Evolutionary conservation across 2,329 filamentous ascomycete genomes (phyloP), one percentile per base, ranked within the genome.

Genomic region (Biscogniauxia sp.): DNA sequence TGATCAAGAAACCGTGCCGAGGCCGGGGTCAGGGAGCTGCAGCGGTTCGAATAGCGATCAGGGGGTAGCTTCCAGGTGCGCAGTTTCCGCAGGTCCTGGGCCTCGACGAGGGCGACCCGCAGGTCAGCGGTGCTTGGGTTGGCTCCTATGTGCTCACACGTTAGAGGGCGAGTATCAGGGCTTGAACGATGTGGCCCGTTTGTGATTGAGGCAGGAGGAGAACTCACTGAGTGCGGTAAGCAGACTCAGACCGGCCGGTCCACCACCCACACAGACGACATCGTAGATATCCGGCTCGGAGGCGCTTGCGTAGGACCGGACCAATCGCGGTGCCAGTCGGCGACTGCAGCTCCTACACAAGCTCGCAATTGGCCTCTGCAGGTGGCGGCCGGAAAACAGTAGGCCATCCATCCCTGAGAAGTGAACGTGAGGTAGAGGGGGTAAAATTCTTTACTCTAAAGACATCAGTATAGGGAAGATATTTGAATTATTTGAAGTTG

Each of bases 11-110:
- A 97, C 3, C 82, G 83, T n/a, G 92, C 89, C 0, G 93, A 97
- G 0, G 90, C 84, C 0, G 94, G 94, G 0, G 95, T 99, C 59
- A 99, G 83, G 55, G 94, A 98, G 79, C 92, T 97, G 79, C 94
- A 97, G 72, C 95, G 88, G 79, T 99, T 98, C 61, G 94, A 97
- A 79, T 89, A 99, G 68, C 86, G 82, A 56, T 85, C 84, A 6
- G 84, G 75, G 2, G 87, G 85, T 7, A 90, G 85, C 57, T 84
- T 85, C 81, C 89, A 92, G 23, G 84, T 77, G 55, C 84, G 84
- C 56, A 85, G 82, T 70, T 89, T 90, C 67, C 83, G 79, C 37
- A 99, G 85, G 72, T 96, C 89, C 77, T 97, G 93, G 41, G 89
- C 89, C 80, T 99, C 95, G 70, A 99, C 85, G 61, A 99, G 87